phyloP scores from a whole-genome alignment of 1,284 basidiomycete genomes.

The Leccinum colubrinum region DNA sequence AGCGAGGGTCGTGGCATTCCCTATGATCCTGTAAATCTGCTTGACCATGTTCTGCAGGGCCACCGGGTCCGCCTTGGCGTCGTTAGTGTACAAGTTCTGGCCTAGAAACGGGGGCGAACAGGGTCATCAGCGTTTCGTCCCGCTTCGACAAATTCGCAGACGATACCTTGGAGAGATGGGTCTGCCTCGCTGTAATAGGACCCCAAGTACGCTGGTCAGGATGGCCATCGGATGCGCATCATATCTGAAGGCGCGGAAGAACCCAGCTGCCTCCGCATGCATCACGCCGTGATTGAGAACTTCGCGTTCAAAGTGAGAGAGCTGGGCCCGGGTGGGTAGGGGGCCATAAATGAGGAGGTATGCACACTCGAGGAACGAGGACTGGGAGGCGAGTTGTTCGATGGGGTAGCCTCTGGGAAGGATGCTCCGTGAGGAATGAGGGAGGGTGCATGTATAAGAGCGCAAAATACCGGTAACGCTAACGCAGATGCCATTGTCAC shows the following conservation, averaged over 20 bases:
- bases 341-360: slow-evolving; percentile 88
- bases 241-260: slow-evolving; percentile 86
- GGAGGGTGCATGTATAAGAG: not conserved
- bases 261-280: slow-evolving; percentile 77
- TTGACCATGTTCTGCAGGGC: slow-evolving; percentile 83
- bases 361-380: slow-evolving; percentile 77
- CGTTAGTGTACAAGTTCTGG: slow-evolving; percentile 74
- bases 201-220: slow-evolving; percentile 80
- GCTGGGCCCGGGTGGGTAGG: slow-evolving; percentile 68
- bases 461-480: slow-evolving; percentile 51
- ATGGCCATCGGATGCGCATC: slow-evolving; percentile 91
- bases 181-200: slow-evolving; percentile 84
- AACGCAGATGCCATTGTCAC: slow-evolving; percentile 75
- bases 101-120: slow-evolving; percentile 40
- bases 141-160: not conserved
- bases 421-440: not conserved
- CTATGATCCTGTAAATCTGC: slow-evolving; percentile 85
- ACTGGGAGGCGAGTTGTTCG: slow-evolving; percentile 79
- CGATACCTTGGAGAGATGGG: slow-evolving; percentile 66
- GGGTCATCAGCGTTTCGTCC: not conserved
- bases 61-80: slow-evolving; percentile 50
- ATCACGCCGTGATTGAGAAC: slow-evolving; percentile 76
- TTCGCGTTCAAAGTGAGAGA: slow-evolving; percentile 64
- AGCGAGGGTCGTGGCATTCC: slow-evolving; percentile 84
- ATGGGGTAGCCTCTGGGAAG: slow-evolving; percentile 81